phyloP scores from a whole-genome alignment of 805 yeast genomes.

The Cyberlindnera suaveolens region DNA sequence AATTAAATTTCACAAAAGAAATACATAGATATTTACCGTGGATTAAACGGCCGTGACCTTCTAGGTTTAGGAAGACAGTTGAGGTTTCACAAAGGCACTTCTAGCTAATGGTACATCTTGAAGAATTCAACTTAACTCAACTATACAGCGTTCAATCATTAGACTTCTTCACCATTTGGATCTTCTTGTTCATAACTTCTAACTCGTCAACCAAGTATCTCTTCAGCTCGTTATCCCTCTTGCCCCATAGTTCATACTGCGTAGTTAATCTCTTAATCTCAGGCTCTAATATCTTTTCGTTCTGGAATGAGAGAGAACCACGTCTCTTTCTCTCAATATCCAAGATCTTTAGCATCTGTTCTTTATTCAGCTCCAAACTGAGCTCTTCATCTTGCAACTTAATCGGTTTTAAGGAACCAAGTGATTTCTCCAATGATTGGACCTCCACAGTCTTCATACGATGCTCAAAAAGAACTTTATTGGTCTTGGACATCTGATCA shows the following conservation, averaged over 20 bases:
- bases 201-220: constrained; percentile 17
- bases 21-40: too few species aligned
- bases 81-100: too few species aligned
- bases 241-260: constrained; percentile 17
- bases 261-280: constrained; percentile 10
- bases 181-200: constrained; percentile 15
- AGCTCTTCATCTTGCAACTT: constrained; percentile 11
- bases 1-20: too few species aligned
- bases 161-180: constrained; percentile 3
- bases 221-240: constrained; percentile 18
- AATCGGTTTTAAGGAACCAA: constrained; percentile 10
- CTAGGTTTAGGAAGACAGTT: too few species aligned
- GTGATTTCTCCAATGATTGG: constrained; percentile 9
- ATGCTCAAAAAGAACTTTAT: constrained; percentile 14
- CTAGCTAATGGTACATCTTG: too few species aligned
- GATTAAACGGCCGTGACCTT: too few species aligned
- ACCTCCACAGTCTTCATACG: constrained; percentile 8
- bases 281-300: constrained; percentile 16
- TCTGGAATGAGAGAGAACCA: constrained; percentile 10
- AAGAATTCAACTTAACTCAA: too few species aligned
- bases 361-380: constrained; percentile 11
- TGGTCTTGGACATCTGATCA: constrained; percentile 10
- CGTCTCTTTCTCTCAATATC: constrained; percentile 18
- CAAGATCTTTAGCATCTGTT: constrained; percentile 13
- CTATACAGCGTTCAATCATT: too few species aligned